Base-by-base conservation (phyloP, 2,329 filamentous ascomycete genomes). In the Alternaria longipes region DNA sequence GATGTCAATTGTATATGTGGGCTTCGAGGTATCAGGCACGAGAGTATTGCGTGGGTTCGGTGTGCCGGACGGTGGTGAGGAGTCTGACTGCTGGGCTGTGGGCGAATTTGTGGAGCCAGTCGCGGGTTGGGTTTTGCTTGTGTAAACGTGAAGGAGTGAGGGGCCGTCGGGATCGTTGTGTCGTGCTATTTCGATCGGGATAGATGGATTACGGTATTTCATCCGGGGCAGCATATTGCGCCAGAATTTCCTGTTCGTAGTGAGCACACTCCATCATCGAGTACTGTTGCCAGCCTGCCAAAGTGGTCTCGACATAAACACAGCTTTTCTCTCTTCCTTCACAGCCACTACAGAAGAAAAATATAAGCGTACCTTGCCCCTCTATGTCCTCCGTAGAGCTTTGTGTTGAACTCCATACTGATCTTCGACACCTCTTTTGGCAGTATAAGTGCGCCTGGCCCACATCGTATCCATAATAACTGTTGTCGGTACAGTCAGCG, bases 141-240 rank as follows among this genome's bases (percentile, higher is more conserved):
- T 71, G 68, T 72, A 78, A 49, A 77, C 71, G 64, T 77, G 68
- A 8, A 72, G 70, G 38, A 67, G 71, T 14, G 68, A 73, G 38
- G 71, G 76, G 47, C 68, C 79, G 45, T 89, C 81, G 38, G 68
- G 63, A 38, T 74, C 66, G 22, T 78, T 72, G 65, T 86, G 89
- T 60, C 91, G 90, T 78, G 90, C 90, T 71, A 97, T 87, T 60
- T 91, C 89, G 86, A 98, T 96, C 44, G 90, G 88, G 46, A 97
- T 80, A 12, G 88, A 82, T 0, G 95, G 95, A 79, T 99, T 99
- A 85, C 97, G 91, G 83, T 90, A 99, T 85, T 99, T 97, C 68
- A 99, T 84, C 59, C 92, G 88, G 22, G 92, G 92, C 49, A 98
- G 89, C 76, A 89, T 90, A 62, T 89, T 84, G 66, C 87, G 88